Conservation (phyloP, 2,329 filamentous ascomycete species). For the Claviceps humidiphila region DNA sequence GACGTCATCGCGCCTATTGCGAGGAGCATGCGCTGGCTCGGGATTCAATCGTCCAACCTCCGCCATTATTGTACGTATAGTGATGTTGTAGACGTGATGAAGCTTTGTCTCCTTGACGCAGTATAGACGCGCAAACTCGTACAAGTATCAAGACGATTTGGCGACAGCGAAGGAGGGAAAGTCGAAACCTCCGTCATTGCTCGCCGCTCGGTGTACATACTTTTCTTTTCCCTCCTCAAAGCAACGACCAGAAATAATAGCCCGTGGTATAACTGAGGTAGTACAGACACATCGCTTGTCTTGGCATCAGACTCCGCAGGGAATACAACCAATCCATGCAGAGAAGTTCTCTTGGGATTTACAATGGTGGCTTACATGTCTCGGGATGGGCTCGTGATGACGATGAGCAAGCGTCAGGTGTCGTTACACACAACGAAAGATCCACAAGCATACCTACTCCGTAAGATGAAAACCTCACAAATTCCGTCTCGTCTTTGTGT, state of each 20-base stretch:
- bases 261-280: background rate
- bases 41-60: background rate
- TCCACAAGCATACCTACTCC: too few relatives aligned
- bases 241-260: too few relatives aligned
- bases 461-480: too few relatives aligned
- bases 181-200: too few relatives aligned
- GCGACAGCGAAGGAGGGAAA: too few relatives aligned
- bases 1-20: background rate
- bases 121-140: background rate
- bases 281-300: background rate
- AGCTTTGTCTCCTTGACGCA: background rate
- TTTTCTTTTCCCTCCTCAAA: background rate
- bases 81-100: background rate
- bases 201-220: too few relatives aligned
- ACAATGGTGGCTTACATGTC: background rate
- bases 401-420: background rate
- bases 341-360: background rate
- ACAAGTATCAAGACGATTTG: too few relatives aligned
- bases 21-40: background rate
- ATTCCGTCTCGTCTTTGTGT: too few relatives aligned
- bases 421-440: too few relatives aligned
- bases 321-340: background rate
- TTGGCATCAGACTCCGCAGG: background rate
- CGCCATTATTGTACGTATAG: background rate
- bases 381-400: background rate